phyloP scores from a whole-genome alignment of 306 rosid species.

The Glycine soja region DNA sequence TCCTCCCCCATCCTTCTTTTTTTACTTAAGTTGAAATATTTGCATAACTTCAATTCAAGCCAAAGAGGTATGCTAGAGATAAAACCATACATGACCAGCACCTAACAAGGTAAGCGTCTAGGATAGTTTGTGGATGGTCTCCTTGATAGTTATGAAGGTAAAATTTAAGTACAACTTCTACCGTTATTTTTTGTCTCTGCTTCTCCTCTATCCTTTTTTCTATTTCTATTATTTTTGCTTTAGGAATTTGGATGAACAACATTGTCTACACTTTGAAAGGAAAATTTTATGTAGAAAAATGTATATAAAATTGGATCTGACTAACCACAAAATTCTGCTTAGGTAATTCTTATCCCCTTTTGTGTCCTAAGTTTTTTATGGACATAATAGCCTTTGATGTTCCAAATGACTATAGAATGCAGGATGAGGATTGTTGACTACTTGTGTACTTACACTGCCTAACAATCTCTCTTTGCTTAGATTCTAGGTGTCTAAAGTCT shows the following conservation, averaged over 20 bases:
- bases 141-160: too few relatives aligned
- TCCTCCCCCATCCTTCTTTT: neutral
- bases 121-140: too few relatives aligned
- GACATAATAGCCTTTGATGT: neutral
- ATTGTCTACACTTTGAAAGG: neutral
- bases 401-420: neutral
- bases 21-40: neutral
- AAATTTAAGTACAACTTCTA: too few relatives aligned
- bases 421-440: neutral
- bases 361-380: neutral
- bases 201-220: neutral
- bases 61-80: neutral
- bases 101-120: neutral
- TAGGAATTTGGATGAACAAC: neutral
- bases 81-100: neutral
- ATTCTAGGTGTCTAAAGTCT: slow-evolving; percentile 27
- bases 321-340: neutral
- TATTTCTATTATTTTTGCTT: neutral
- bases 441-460: neutral
- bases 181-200: too few relatives aligned
- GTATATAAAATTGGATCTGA: neutral
- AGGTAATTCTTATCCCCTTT: neutral
- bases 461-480: neutral
- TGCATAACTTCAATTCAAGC: neutral
- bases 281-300: neutral